Conservation (phyloP, 768 basidiomycete species). For the Suillus alpinus region DNA sequence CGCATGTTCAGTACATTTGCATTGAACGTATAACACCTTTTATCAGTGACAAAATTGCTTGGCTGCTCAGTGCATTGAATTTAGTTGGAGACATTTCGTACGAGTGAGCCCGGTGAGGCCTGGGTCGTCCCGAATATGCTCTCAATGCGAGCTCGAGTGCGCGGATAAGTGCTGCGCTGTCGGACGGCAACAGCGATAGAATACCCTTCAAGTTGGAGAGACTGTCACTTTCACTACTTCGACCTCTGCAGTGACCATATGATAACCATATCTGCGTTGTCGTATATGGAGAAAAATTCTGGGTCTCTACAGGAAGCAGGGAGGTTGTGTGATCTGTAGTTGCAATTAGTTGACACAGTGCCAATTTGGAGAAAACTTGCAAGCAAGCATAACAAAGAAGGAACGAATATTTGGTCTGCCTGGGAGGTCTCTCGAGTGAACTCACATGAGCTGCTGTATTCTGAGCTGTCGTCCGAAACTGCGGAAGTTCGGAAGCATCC, state of each 20-base stretch:
- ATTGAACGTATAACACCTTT: background rate
- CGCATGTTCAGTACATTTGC: too few relatives aligned
- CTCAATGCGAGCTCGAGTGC: conserved; percentile 17
- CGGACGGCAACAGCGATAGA: background rate
- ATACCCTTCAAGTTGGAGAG: background rate
- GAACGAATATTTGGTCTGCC: background rate
- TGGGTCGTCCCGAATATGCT: conserved; percentile 47
- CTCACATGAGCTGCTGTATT: background rate
- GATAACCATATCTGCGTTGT: background rate
- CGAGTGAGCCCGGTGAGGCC: conserved; percentile 30
- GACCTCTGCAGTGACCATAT: too few relatives aligned
- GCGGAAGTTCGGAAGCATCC: background rate
- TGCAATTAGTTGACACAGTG: background rate
- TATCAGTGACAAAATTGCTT: background rate
- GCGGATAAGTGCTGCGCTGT: background rate
- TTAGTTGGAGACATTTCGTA: background rate
- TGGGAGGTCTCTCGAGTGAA: background rate
- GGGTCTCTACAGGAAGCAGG: background rate
- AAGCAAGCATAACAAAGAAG: background rate
- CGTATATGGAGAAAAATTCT: background rate
- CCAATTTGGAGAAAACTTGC: too few relatives aligned
- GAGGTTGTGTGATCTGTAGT: background rate
- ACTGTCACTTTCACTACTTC: background rate
- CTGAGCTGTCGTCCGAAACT: background rate
- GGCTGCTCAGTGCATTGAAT: background rate